Evolutionary conservation across 2,329 filamentous ascomycete genomes (phyloP), one percentile per base, ranked within the genome.

Genomic region (Paraconiothyrium sp.): DNA sequence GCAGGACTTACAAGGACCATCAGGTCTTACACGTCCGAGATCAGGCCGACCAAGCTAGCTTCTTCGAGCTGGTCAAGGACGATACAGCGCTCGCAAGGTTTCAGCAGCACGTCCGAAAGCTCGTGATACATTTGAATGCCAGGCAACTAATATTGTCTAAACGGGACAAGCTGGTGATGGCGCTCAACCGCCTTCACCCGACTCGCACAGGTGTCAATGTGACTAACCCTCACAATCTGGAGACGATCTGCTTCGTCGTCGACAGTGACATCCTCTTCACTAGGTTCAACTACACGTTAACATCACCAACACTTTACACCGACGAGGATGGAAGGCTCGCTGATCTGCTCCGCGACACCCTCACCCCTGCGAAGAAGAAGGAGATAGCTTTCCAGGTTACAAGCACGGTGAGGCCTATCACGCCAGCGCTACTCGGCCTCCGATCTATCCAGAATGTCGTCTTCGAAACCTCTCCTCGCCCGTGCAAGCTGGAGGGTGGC

Each of bases 391-490:
- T 60, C 54, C 55, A 50, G 11, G 35, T 66, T 50, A 56, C 63
- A 49, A 59, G 59, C 34, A 60, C 57, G 2, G 65, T 70, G 32
- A 65, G 61, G 32, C 50, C 41, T 3, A 20, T 68, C 10, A 44
- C 65, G 10, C 65, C 57, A 22, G 66, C 70, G 7, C 61, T 72
- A 2, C 58, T 68, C 9, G 64, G 61, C 2, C 63, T 72, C 48
- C 67, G 67, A 4, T 65, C 62, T 16, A 52, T 72, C 5, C 27
- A 56, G n/a, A 51, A 58, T 2, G 60, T 69, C 41, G 32, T 48
- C 37, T 57, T 70, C 22, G 59, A 59, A 35, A 49, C 47, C 14
- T 9, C 4, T 34, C 47, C 47, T 34, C 43, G 48, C 2, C 58
- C 47, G 22, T 59, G 59, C 20, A 60, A 50, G 11, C 49, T 65